Evolutionary conservation across 768 basidiomycete species (phyloP), one percentile per base, ranked within the genome.

Genomic region (Boletus speciosus): DNA sequence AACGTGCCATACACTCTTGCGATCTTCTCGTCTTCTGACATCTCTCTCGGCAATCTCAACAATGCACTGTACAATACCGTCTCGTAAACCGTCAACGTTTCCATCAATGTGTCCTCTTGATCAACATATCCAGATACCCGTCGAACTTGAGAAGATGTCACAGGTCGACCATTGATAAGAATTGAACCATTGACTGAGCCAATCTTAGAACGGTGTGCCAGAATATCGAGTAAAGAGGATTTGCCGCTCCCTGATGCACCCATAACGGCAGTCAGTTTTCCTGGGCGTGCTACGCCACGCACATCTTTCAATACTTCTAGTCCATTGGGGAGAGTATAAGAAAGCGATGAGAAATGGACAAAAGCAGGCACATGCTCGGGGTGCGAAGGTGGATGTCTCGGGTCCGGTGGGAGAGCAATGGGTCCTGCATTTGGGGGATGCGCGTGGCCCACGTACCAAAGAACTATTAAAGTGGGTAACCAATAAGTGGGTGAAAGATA

Each of bases 31-130:
- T 88, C 89, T 47, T 86, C 77, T 57, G 90, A 91, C 96, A 98
- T 98, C 60, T 97, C 94, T 61, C 94, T 74, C 14, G 97, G 97
- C 27, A 99, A 70, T 59, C 97, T 74, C 63, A 99, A 70, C 44
- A 98, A 67, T 12, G 97, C 97, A 48, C 91, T 94, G 66, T 97
- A 97, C 49, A 98, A 70, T 16, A 99, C 88, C 0, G 95, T 98
- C 77, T 99, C 97, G 70, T 98, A 98, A 21, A 98, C 97, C 4
- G 96, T 99, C 72, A 98, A 75, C 8, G 96, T 98, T 65, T 88
- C 83, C 90, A 99, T 96, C 58, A 99, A 73, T 10, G 93, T 97
- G 69, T 99, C 97, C 70, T 98, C 97, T 71, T 99, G 97, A 67
- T 99, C 96, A 41, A 99, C 97, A 60, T 90, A 99, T 31, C 97